These are phyloP conservation scores for Helenozyma baotianmanensis DNA, from an alignment of 805 yeast genomes.

Conservation along the genomic window DNA sequence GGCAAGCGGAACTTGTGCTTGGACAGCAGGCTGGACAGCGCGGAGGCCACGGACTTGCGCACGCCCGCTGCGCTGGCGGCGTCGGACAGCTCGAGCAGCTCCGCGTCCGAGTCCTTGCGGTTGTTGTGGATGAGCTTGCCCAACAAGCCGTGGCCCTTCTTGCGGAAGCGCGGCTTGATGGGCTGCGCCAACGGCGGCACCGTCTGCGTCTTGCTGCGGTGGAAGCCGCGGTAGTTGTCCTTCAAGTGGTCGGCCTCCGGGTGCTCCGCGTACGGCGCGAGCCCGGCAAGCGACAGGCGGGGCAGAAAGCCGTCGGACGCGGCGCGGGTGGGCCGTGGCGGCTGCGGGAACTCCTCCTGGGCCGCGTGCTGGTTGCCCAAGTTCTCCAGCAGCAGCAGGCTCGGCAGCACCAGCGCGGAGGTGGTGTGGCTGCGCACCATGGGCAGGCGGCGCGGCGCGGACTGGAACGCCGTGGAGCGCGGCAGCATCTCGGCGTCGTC, in stretches of 20 bases:
- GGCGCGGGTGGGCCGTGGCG: constrained; percentile 2
- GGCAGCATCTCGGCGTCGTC: constrained; percentile 1
- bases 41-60: too few species aligned
- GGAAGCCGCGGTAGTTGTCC: constrained; percentile 38
- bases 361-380: constrained; percentile 7
- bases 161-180: constrained; percentile 42
- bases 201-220: constrained; percentile 27
- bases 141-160: constrained; percentile 32
- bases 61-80: too few species aligned
- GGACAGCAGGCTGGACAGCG: constrained; percentile 9
- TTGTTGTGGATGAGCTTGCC: constrained; percentile 36
- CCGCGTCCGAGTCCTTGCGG: constrained; percentile 26
- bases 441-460: too few species aligned
- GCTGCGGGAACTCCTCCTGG: constrained; percentile 1
- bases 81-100: constrained; percentile 6
- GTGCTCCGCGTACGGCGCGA: constrained; percentile 2
- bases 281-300: constrained; percentile 11
- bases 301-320: constrained; percentile 12
- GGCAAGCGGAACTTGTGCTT: constrained; percentile 37
- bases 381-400: background rate
- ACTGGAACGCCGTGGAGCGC: too few species aligned
- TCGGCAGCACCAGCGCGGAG: constrained; percentile 3
- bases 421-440: too few species aligned
- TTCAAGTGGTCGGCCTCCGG: constrained; percentile 4
- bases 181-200: constrained; percentile 48